Evolutionary conservation across 495 filamentous ascomycete species (phyloP), one percentile per base, ranked within the genome.

Genomic region (Glutinoglossum americanum): DNA sequence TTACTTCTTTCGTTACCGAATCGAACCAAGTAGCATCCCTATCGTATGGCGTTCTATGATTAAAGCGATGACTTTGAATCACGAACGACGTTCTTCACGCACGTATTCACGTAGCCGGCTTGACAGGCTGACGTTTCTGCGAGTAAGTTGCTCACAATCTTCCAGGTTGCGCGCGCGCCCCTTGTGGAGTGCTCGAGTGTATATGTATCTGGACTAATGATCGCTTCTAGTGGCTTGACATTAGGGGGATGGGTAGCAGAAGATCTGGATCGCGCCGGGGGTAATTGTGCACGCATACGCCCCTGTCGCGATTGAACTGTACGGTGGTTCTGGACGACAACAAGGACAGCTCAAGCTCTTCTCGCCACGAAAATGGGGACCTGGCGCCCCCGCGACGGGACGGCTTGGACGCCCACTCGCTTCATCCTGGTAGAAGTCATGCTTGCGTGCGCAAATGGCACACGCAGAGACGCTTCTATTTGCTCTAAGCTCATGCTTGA

Each of bases 121-220:
- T 21, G 54, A 55, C 47, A 25, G 47, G 26, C n/a, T 10, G 47
- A 51, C 47, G 47, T 28, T 51, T 51, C 47, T 41, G 26, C 26
- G 11, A 23, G 47, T 15, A 51, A 19, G n/a, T n/a, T n/a, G n/a
- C n/a, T n/a, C n/a, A n/a, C n/a, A n/a, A n/a, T n/a, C n/a, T n/a
- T n/a, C 44, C 15, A 51, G 47, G 47, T n/a, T 51, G 47, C 6
- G 26, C 26, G 47, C 47, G 47, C 47, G 47, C 47, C 47, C 47
- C 47, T 35, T 51, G 47, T 51, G 47, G 47, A 51, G 47, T 25
- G 47, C 26, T 19, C 47, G 47, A 51, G 47, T 28, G 26, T 25
- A 51, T 51, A 51, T 51, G 47, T 51, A 51, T 51, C 21, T 13
- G 47, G 47, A 51, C 47, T 51, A 51, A 51, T 51, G 47, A 51